Evolutionary conservation across 352 stramenopile species (phyloP).

Genomic region (Peronospora belbahrii): DNA sequence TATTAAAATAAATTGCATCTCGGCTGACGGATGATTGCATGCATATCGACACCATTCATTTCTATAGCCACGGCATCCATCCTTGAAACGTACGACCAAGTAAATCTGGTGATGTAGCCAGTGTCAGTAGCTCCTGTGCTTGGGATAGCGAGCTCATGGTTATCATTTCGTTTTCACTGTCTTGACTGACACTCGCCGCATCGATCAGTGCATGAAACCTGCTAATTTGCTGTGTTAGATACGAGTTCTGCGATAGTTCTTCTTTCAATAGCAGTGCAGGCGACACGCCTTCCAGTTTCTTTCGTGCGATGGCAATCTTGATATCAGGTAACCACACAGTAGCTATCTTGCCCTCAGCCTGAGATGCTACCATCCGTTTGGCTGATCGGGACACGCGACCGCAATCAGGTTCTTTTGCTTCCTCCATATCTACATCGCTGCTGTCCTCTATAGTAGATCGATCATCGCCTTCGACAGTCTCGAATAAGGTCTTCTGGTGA

Average conservation of each 20-base stretch:
- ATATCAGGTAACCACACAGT: slow-evolving; percentile 61
- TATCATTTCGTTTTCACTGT: slow-evolving; percentile 7
- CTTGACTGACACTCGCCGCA: slow-evolving; percentile 12
- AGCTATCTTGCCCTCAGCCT: neutral
- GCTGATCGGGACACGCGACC: slow-evolving; percentile 5
- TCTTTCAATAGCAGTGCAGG: slow-evolving; percentile 61
- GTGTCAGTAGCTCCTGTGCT: slow-evolving; percentile 69
- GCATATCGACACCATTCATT: too few relatives aligned
- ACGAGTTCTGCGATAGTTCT: slow-evolving; percentile 58
- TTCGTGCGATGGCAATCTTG: slow-evolving; percentile 67
- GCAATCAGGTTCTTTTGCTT: slow-evolving; percentile 4
- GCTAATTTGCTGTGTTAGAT: slow-evolving; percentile 46
- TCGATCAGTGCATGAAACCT: slow-evolving; percentile 59
- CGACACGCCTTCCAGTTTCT: slow-evolving; percentile 71
- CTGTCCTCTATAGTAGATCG: slow-evolving; percentile 19
- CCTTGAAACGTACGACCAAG: slow-evolving; percentile 74
- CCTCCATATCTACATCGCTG: slow-evolving; percentile 32
- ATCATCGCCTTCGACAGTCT: slow-evolving; percentile 9
- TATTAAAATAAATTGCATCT: too few relatives aligned
- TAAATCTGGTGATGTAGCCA: slow-evolving; percentile 77
- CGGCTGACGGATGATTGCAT: too few relatives aligned
- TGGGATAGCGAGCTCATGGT: slow-evolving; percentile 59
- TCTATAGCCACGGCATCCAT: slow-evolving; percentile 73
- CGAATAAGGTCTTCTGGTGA: slow-evolving; percentile 53
- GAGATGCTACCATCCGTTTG: slow-evolving; percentile 7